Evolutionary conservation across 768 basidiomycete genomes (phyloP).

Genomic region (Lactarius tabidus): DNA sequence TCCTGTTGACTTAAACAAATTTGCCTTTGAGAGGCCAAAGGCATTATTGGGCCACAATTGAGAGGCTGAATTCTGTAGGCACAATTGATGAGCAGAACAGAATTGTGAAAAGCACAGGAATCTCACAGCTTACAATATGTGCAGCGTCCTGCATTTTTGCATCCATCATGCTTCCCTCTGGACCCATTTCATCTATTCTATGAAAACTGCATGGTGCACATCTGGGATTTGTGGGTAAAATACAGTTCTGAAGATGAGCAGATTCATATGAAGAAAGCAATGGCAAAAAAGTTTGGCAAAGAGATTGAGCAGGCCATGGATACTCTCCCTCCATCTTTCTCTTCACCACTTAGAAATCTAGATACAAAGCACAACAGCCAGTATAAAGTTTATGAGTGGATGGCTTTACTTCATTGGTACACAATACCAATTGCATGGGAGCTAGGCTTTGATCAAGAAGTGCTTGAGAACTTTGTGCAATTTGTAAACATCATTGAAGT

Average conservation of each 20-base stretch:
- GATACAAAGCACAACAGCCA: neutral
- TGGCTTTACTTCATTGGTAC: neutral
- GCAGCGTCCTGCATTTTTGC: conserved; percentile 30
- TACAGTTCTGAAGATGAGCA: neutral
- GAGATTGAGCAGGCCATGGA: neutral
- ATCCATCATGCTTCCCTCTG: conserved; percentile 35
- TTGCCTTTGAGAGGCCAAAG: neutral
- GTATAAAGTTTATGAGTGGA: too few species aligned
- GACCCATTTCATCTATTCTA: conserved; percentile 39
- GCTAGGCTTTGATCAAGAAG: conserved; percentile 6
- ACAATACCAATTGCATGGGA: neutral
- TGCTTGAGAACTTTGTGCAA: conserved; percentile 12
- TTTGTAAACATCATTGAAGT: conserved; percentile 6
- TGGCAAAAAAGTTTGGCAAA: conserved; percentile 5
- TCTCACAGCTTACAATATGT: neutral
- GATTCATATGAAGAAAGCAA: neutral
- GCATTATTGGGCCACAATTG: neutral
- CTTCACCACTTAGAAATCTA: neutral
- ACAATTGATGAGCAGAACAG: neutral
- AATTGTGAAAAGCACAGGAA: neutral
- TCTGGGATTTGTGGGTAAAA: conserved; percentile 35
- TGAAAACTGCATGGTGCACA: conserved; percentile 32
- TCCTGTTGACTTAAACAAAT: neutral
- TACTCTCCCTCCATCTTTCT: neutral
- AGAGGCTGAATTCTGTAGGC: neutral